Base-by-base conservation (phyloP, 768 basidiomycete species). In the Termitomyces bulborhizus region DNA sequence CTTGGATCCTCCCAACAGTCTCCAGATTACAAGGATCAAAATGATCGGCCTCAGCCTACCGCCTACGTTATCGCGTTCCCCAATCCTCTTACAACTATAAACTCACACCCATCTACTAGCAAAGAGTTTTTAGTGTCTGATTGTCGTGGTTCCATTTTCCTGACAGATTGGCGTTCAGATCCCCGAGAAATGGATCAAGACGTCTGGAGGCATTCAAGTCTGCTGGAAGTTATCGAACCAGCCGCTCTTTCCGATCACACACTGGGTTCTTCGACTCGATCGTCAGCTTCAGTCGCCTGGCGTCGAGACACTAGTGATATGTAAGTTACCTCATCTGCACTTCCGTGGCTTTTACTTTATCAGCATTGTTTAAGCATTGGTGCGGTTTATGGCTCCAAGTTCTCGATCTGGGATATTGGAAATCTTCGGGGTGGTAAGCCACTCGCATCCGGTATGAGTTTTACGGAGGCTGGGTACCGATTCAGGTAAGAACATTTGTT, bases 111-210 rank as follows among this genome's bases (percentile, higher is more conserved):
- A 3, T 73, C 75, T 13, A 86, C 83, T 31, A 82, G 83, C 73
- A 91, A 88, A 66, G 90, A 90, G 61, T 82, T 93, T 62, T 76
- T 93, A 27, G 85, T 91, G 53, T 80, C 88, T 1, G 90, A 93
- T 69, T 79, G 75, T 52, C 80, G 79, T 36, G 90, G 90, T 34
- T 84, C 83, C 29, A 73, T 92, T 46, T 90, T 85, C 67, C 68
- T 91, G 46, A 82, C 85, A n/a, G 88, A 93, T 71, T 93, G 90
- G 90, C 82, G 86, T 53, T 79, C 84, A 5, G 86, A 90, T 63
- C 85, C 84, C 1, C 76, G 77, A 12, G 77, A 76, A 37, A 71
- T 69, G 18, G 78, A 77, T 53, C 74, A 76, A 53, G 78, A 74
- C 45, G 76, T 71, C 52, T 82, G 84, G 77, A 78, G 85, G 46